phyloP scores from a whole-genome alignment of 352 stramenopile species.

The Pythium chondricola region DNA sequence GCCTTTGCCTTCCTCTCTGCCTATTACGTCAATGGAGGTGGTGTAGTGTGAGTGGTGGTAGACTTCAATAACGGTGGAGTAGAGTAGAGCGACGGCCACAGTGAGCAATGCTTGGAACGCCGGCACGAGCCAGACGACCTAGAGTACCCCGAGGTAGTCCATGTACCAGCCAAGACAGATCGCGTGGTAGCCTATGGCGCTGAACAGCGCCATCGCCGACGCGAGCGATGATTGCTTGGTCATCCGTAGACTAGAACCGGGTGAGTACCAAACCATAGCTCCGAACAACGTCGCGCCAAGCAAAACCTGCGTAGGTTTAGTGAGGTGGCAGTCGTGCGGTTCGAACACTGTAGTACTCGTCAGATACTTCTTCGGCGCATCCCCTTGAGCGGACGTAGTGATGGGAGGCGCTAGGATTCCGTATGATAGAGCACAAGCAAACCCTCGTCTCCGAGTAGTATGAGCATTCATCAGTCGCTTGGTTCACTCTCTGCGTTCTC shows the following conservation, averaged over 20 bases:
- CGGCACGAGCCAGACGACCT: slow-evolving; percentile 8
- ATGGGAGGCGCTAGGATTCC: too few relatives aligned
- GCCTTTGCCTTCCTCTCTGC: not conserved
- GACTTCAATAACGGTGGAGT: slow-evolving; percentile 1
- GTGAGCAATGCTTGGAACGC: slow-evolving; percentile 11
- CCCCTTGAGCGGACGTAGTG: too few relatives aligned
- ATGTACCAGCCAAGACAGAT: slow-evolving; percentile 12
- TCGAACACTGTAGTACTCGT: too few relatives aligned
- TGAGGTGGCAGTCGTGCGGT: too few relatives aligned
- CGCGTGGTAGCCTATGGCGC: slow-evolving; percentile 7
- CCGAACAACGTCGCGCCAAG: slow-evolving; percentile 8
- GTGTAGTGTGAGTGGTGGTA: not conserved
- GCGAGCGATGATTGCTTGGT: not conserved
- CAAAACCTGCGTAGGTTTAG: slow-evolving; percentile 3
- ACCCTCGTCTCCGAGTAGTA: too few relatives aligned
- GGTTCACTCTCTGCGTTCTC: too few relatives aligned
- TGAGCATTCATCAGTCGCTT: too few relatives aligned
- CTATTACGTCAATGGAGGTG: not conserved
- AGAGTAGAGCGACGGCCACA: slow-evolving; percentile 9
- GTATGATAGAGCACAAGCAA: too few relatives aligned
- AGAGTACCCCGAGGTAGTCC: not conserved
- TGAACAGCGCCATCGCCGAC: slow-evolving; percentile 1
- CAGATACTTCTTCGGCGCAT: too few relatives aligned
- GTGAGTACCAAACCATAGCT: slow-evolving; percentile 7
- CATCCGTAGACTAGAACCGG: not conserved